Conservation (phyloP, 192 early-diverging fungal species). For the Coemansia sp. region DNA sequence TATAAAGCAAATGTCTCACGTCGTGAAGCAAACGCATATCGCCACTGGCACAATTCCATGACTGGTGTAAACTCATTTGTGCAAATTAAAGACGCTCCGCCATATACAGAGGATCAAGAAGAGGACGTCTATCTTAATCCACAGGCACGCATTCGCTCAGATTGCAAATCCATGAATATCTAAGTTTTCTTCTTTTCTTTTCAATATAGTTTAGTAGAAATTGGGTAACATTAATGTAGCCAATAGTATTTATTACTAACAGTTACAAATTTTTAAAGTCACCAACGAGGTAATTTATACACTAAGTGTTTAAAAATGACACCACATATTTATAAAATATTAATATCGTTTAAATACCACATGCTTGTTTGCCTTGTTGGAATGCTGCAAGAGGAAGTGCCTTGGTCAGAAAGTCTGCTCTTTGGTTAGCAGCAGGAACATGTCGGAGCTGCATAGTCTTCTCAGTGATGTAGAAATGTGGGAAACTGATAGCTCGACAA, state of each 20-base stretch:
- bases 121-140: conserved; percentile 17
- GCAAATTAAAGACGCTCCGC: conserved; percentile 24
- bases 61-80: conserved; percentile 25
- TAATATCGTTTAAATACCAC: background rate
- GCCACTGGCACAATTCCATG: conserved; percentile 42
- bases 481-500: background rate
- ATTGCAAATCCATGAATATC: too few species aligned
- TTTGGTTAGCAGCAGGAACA: background rate
- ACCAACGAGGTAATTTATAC: too few species aligned
- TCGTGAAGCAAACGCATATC: conserved; percentile 21
- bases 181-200: too few species aligned
- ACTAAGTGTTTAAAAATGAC: too few species aligned
- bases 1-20: conserved; percentile 5
- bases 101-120: conserved; percentile 27
- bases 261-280: too few species aligned
- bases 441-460: background rate
- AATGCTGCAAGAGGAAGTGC: background rate
- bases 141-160: conserved; percentile 26
- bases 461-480: background rate
- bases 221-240: too few species aligned
- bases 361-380: background rate
- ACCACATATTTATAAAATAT: too few species aligned
- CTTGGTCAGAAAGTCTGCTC: conserved; percentile 5
- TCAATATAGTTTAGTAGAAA: too few species aligned
- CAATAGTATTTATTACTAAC: too few species aligned